These are phyloP conservation scores for Wolfiporia cocos DNA, from an alignment of 1,284 basidiomycete genomes.

Conservation along the genomic window DNA sequence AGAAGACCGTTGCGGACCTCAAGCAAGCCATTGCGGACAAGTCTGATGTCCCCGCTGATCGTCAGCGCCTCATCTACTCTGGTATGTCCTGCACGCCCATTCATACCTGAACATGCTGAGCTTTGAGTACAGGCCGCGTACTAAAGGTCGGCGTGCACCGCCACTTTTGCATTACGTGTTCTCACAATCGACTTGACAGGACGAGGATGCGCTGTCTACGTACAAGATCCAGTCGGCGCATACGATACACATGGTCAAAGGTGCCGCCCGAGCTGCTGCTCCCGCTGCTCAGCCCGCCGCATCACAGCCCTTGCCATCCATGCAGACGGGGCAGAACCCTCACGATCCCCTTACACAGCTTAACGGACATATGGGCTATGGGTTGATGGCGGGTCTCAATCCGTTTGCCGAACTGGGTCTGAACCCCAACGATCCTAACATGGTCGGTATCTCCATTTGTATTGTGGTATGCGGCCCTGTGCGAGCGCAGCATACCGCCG, in stretches of 20 bases:
- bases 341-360: conserved; percentile 74
- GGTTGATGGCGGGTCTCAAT: conserved; percentile 75
- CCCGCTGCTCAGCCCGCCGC: conserved; percentile 24
- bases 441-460: conserved; percentile 47
- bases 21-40: conserved; percentile 81
- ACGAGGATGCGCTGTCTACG: conserved; percentile 73
- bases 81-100: no score
- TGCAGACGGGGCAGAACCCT: conserved; percentile 82
- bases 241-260: conserved; percentile 93
- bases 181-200: conserved; percentile 38
- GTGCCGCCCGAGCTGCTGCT: conserved; percentile 51
- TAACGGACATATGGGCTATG: conserved; percentile 66
- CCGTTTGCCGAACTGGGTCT: conserved; percentile 84
- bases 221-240: conserved; percentile 89
- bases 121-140: conserved; percentile 48
- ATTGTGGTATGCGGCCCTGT: neutral
- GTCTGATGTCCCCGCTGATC: conserved; percentile 79
- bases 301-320: conserved; percentile 52
- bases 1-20: conserved; percentile 80
- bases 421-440: conserved; percentile 86
- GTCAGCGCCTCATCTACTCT: conserved; percentile 85
- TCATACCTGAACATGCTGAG: conserved; percentile 2
- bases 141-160: conserved; percentile 46
- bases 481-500: no score
- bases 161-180: conserved; percentile 2